Base-by-base conservation (phyloP, 768 basidiomycete genomes). In the Lactarius vividus region DNA sequence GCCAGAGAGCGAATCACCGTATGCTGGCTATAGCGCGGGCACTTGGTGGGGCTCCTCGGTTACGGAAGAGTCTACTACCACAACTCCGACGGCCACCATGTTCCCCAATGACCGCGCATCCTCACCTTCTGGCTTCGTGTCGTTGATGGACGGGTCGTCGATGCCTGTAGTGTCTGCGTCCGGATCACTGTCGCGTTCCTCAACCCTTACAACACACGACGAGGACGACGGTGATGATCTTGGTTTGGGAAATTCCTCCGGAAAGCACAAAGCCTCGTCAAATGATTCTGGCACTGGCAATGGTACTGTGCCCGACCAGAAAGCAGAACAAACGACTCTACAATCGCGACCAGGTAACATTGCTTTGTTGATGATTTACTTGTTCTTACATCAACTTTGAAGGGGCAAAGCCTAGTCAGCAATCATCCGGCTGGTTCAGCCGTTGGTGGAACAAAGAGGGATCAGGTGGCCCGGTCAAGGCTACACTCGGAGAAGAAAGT, bases 401-500 rank as follows among this genome's bases (percentile, higher is more conserved):
- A 66, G 59, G 58, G 64, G 18, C 49, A 28, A 49, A 61, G 70
- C 52, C 72, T 68, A 60, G 73, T 31, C 71, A 76, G 44, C 68
- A 68, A 33, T 69, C 78, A 28, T 80, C 86, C 15, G 87, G 87
- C 3, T 98, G 96, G 96, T 76, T 98, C 29, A 86, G 88, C 63
- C 83, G 90, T 40, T 86, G 88, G 79, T 96, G 91, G 87, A 90
- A 83, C 72, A 85, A 87, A 58, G 87, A 88, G 18, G 71, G 81
- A 4, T 70, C 80, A 7, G 80, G 86, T 10, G 92, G 83, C 10
- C 95, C 96, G 2, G 79, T 96, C 63, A 91, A 88, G 73, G 97
- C 96, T 23, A 98, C 89, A 71, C 84, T 99, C 29, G 97, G 97
- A 9, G 94, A 98, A 70, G 87, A 95, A 74, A 94, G 79, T 31